Evolutionary conservation across 352 stramenopile species (phyloP).

Genomic region (Globisporangium heterothallicum): DNA sequence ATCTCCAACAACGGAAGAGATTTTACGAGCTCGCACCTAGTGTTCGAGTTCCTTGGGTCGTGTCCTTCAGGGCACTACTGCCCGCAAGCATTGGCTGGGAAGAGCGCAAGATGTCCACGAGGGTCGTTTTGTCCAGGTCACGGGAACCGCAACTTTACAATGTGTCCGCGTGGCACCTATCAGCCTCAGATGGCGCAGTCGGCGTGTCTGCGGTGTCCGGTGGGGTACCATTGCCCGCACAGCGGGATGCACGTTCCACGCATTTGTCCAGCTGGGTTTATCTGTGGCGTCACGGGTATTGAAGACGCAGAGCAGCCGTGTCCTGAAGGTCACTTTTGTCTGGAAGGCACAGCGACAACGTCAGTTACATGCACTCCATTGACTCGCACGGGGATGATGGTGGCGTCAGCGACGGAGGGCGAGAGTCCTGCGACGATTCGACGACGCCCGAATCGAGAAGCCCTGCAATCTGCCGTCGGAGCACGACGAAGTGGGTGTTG

Average conservation of each 20-base stretch:
- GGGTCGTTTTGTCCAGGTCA: constrained; percentile 75
- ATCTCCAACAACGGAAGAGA: constrained; percentile 95
- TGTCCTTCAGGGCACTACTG: constrained; percentile 91
- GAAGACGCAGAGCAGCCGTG: constrained; percentile 90
- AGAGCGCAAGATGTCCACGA: constrained; percentile 52
- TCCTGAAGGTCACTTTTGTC: constrained; percentile 93
- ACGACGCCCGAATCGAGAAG: constrained; percentile 19
- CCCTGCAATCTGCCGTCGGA: constrained; percentile 35
- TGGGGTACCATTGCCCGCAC: constrained; percentile 94
- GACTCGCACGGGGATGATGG: constrained; percentile 33
- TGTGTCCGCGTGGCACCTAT: constrained; percentile 93
- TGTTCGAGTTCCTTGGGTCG: constrained; percentile 67
- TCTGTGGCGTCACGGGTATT: constrained; percentile 94
- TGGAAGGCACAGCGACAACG: constrained; percentile 93
- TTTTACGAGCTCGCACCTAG: constrained; percentile 77
- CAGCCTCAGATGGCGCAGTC: constrained; percentile 75
- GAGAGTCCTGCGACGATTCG: constrained; percentile 40
- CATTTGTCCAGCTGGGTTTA: constrained; percentile 91
- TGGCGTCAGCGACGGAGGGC: constrained; percentile 23
- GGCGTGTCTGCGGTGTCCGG: constrained; percentile 89
- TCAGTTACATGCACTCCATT: constrained; percentile 79
- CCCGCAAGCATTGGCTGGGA: constrained; percentile 38
- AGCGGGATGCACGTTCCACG: constrained; percentile 89
- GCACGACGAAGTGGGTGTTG: constrained; percentile 87
- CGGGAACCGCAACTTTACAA: constrained; percentile 89